Evolutionary conservation across 345 rosid genomes (phyloP), one percentile per base, ranked within the genome.

Genomic region (Heritiera littoralis): DNA sequence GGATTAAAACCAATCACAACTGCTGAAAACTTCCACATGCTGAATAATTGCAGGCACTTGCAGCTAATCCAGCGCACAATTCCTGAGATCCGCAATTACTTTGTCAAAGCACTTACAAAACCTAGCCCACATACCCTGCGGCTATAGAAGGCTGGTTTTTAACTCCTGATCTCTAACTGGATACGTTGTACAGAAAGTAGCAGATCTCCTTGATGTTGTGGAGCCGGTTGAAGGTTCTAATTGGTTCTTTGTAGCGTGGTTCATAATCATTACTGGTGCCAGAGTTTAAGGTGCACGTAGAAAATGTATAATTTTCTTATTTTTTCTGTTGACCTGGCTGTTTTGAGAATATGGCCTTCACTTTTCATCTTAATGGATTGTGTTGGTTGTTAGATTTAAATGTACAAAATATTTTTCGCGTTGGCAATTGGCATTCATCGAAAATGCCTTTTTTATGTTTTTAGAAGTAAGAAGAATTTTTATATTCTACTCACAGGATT

Each of bases 41-140:
- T 74, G 66, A 7, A 2, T 75, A 61, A 77, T 59, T 85, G 86
- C 92, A 90, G 94, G 90, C 94, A 88, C 69, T 83, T 85, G 67
- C 88, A 92, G 80, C 86, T 92, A 82, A 88, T 92, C 85, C 92
- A 91, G 83, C 82, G 90, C 2, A 92, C 90, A 56, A 71, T 91
- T 75, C 98, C 94, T 0, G 97, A 94, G 88, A 92, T 94, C 77
- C 90, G 88, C 72, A 86, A 84, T 86, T 92, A 92, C 84, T 94
- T 94, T 78, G 81, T 86, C 66, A 92, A 88, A 82, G 91, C 92
- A 76, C 91, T 91, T 75, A 81, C 91, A 72, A 93, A 87, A 84
- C 85, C 89, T 87, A 87, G 90, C 85, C 89, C 86, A 59, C 87
- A 86, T 87, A 85, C 84, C 81, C 76, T 75, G 83, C 87, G 89